Conservation (phyloP, 2,329 filamentous ascomycete genomes). For the Hymenotorrendiella dingleyae region DNA sequence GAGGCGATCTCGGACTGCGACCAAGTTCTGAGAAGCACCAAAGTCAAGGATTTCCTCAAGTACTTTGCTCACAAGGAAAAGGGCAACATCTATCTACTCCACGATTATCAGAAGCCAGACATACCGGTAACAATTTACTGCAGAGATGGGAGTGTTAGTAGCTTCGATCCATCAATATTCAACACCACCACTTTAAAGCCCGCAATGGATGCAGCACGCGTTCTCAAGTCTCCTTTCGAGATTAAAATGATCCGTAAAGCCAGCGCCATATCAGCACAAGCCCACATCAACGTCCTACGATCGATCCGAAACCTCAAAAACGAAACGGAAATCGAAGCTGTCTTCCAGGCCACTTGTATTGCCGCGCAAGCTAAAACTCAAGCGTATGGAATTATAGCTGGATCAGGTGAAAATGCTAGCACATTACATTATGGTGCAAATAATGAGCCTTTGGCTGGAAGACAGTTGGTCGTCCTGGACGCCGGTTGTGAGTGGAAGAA, state of each 20-base stretch:
- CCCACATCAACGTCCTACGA: slow-evolving; percentile 67
- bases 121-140: neutral
- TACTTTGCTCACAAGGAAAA: slow-evolving; percentile 36
- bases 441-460: slow-evolving; percentile 61
- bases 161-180: slow-evolving; percentile 27
- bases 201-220: slow-evolving; percentile 74
- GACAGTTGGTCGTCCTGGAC: slow-evolving; percentile 76
- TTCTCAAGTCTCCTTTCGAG: slow-evolving; percentile 83
- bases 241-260: slow-evolving; percentile 75
- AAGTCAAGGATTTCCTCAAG: slow-evolving; percentile 45
- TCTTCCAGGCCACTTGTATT: slow-evolving; percentile 69
- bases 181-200: slow-evolving; percentile 51
- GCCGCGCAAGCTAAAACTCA: slow-evolving; percentile 67
- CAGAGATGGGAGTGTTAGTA: slow-evolving; percentile 1
- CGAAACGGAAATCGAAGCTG: slow-evolving; percentile 77
- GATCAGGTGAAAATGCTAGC: slow-evolving; percentile 73
- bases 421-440: slow-evolving; percentile 86
- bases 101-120: slow-evolving; percentile 35
- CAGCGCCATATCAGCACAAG: slow-evolving; percentile 70
- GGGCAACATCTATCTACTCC: slow-evolving; percentile 39
- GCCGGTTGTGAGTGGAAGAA: slow-evolving; percentile 79
- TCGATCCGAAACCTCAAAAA: slow-evolving; percentile 58
- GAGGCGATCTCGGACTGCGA: slow-evolving; percentile 62
- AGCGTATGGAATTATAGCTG: slow-evolving; percentile 86
- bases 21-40: slow-evolving; percentile 53